Conservation (phyloP, 495 filamentous ascomycete species). For the Lindgomyces ingoldianus region DNA sequence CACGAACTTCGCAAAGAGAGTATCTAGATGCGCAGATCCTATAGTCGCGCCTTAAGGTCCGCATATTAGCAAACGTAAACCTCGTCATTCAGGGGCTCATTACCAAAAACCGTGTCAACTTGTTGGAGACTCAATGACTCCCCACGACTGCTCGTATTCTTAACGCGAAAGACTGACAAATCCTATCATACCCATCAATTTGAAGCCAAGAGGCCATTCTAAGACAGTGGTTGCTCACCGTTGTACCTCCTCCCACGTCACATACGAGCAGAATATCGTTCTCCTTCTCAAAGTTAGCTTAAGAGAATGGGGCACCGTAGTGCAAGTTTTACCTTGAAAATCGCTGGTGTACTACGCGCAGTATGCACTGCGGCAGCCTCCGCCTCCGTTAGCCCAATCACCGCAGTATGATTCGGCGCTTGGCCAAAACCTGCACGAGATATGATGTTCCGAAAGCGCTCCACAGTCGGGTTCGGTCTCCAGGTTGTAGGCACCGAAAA, state of each 20-base stretch:
- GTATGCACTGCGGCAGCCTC: slow-evolving; percentile 65
- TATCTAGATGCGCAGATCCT: slow-evolving; percentile 36
- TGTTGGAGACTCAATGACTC: slow-evolving; percentile 40
- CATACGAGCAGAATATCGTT: slow-evolving; percentile 54
- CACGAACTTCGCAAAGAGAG: slow-evolving; percentile 33
- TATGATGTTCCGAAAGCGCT: slow-evolving; percentile 55
- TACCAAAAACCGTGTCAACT: slow-evolving; percentile 43
- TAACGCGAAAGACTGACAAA: slow-evolving; percentile 36
- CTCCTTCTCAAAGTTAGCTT: no score
- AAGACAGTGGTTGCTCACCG: no score
- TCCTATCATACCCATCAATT: slow-evolving; percentile 13
- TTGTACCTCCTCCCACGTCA: slow-evolving; percentile 58
- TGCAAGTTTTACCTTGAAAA: slow-evolving; percentile 27
- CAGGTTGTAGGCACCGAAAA: slow-evolving; percentile 70
- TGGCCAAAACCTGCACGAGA: slow-evolving; percentile 54
- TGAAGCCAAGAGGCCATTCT: no score
- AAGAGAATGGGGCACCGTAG: no score
- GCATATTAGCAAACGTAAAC: no score
- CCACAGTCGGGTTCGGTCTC: slow-evolving; percentile 59
- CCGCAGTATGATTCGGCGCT: slow-evolving; percentile 48
- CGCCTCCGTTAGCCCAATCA: slow-evolving; percentile 66
- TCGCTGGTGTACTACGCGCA: slow-evolving; percentile 42
- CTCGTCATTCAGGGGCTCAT: no score
- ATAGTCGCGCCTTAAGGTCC: slow-evolving; percentile 33
- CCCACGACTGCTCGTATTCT: slow-evolving; percentile 25